These are phyloP conservation scores for Dicorynia guianensis DNA, from an alignment of 306 rosid species.

Conservation along the genomic window DNA sequence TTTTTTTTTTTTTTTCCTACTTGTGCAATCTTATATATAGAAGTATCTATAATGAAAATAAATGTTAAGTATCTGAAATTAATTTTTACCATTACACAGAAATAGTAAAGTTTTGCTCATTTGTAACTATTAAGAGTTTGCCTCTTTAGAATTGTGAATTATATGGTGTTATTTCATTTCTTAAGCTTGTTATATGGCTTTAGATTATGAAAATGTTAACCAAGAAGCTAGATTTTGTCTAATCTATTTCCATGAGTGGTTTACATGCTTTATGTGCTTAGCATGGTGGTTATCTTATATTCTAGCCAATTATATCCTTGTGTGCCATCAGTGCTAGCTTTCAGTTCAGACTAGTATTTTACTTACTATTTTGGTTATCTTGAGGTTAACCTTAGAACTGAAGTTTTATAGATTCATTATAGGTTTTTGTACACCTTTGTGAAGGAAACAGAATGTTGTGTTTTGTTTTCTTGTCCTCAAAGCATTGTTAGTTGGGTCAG, in stretches of 20 bases:
- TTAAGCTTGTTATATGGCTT: background rate
- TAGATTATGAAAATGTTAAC: background rate
- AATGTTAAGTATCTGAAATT: slow-evolving; percentile 5
- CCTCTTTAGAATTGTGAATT: background rate
- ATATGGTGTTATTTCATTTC: slow-evolving; percentile 3
- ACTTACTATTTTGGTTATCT: slow-evolving; percentile 11
- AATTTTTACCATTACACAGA: background rate
- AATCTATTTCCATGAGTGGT: background rate
- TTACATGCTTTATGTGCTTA: slow-evolving; percentile 12
- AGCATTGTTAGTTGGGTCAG: background rate
- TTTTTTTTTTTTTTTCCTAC: slow-evolving; percentile 17
- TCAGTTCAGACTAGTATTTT: slow-evolving; percentile 6
- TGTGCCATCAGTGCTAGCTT: background rate
- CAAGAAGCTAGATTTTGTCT: slow-evolving; percentile 19
- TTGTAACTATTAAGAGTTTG: slow-evolving; percentile 8
- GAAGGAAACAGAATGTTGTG: slow-evolving; percentile 16
- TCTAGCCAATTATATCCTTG: background rate
- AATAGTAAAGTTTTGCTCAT: background rate
- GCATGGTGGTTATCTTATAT: background rate
- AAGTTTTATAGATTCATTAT: background rate
- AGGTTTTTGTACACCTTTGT: slow-evolving; percentile 19
- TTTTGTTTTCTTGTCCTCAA: background rate
- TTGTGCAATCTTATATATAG: background rate
- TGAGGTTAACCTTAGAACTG: slow-evolving; percentile 6
- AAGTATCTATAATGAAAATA: slow-evolving; percentile 6